phyloP scores from a whole-genome alignment of 176 grass and related monocot genomes.

The Musa itinerans region DNA sequence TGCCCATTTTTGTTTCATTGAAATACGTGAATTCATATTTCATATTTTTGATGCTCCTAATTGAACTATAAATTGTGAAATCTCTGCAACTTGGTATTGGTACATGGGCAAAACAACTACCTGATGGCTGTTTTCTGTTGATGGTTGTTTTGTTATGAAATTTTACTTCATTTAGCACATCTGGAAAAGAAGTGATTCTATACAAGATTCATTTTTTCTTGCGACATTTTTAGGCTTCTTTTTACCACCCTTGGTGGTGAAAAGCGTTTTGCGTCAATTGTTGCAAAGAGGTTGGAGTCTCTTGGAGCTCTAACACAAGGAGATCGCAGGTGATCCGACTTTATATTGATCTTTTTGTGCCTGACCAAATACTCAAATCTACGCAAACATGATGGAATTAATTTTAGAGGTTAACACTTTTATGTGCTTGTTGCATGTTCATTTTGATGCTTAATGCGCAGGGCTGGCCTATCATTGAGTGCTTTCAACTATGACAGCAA shows the following conservation, averaged over 20 bases:
- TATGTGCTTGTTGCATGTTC: constrained; percentile 3
- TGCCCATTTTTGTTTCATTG: too few relatives aligned
- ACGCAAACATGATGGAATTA: neutral
- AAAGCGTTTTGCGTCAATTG: constrained; percentile 92
- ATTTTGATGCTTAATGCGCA: constrained; percentile 24
- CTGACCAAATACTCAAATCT: neutral
- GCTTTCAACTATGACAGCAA: constrained; percentile 97
- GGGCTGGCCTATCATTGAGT: constrained; percentile 85
- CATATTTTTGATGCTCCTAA: too few relatives aligned
- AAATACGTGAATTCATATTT: too few relatives aligned
- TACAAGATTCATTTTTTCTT: neutral
- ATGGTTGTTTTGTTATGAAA: neutral
- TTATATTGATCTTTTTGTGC: constrained; percentile 14
- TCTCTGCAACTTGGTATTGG: too few relatives aligned
- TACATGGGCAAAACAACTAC: too few relatives aligned
- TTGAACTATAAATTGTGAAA: too few relatives aligned
- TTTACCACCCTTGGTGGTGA: constrained; percentile 98
- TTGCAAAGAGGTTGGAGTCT: constrained; percentile 89
- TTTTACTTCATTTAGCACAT: neutral
- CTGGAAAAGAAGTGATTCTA: neutral
- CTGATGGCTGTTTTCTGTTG: too few relatives aligned
- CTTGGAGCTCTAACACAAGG: constrained; percentile 99
- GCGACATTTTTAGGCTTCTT: constrained; percentile 48
- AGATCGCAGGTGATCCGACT: constrained; percentile 55
- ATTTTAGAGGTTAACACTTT: constrained; percentile 8